These are phyloP conservation scores for Fraxinus dipetala DNA, from an alignment of 305 asterid genomes.

Conservation along the genomic window DNA sequence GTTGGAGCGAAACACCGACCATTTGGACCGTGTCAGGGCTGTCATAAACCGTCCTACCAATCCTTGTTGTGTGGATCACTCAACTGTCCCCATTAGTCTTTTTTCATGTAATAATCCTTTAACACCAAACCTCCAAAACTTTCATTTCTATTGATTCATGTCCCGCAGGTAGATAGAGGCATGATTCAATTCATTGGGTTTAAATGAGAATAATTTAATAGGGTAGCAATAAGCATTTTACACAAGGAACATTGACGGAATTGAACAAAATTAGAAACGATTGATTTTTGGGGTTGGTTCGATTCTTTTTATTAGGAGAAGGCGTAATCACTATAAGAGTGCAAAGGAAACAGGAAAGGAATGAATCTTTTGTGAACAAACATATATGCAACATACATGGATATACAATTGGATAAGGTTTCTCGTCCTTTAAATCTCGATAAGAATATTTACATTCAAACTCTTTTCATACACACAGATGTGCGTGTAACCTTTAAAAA, in stretches of 20 bases:
- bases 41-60: constrained; percentile 41
- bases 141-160: constrained; percentile 5
- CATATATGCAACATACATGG: background rate
- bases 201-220: background rate
- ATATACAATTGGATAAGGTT: background rate
- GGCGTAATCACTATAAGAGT: background rate
- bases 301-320: background rate
- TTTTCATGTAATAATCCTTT: constrained; percentile 1
- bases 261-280: background rate
- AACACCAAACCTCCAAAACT: constrained; percentile 15
- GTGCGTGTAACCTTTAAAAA: constrained; percentile 7
- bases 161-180: background rate
- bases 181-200: background rate
- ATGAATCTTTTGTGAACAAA: background rate
- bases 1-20: constrained; percentile 28
- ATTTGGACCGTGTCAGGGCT: background rate
- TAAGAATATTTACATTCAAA: background rate
- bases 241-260: background rate
- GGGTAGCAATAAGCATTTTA: constrained; percentile 1
- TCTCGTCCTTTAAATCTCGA: background rate
- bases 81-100: constrained; percentile 19
- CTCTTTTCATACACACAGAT: background rate
- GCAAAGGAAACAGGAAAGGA: background rate
- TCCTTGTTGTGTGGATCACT: constrained; percentile 15
- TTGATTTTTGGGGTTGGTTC: background rate